Conservation (phyloP, 2,329 filamentous ascomycete genomes). For the Huntiella decipiens region DNA sequence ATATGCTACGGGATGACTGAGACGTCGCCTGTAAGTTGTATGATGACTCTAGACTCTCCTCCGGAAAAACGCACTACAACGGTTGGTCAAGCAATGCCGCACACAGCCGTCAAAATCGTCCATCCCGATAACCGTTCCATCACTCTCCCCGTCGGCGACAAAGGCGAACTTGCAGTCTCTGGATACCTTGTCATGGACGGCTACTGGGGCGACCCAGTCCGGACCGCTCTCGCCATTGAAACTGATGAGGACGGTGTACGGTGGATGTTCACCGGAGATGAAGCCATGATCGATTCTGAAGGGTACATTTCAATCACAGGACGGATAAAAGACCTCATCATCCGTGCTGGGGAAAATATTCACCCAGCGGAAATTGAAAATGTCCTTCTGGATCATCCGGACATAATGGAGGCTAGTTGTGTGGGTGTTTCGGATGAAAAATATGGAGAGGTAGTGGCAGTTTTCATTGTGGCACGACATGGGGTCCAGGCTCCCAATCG, state of each 20-base stretch:
- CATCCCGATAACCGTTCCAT: constrained; percentile 38
- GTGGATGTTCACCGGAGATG: constrained; percentile 91
- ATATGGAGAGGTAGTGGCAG: constrained; percentile 74
- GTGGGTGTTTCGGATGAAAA: constrained; percentile 66
- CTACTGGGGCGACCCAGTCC: constrained; percentile 60
- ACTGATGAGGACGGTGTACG: constrained; percentile 27
- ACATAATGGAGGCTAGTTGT: constrained; percentile 58
- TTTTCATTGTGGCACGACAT: constrained; percentile 47
- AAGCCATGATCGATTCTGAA: constrained; percentile 63
- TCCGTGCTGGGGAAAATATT: constrained; percentile 88
- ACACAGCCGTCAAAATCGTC: constrained; percentile 62
- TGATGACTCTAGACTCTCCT: constrained; percentile 65
- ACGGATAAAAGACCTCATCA: constrained; percentile 87
- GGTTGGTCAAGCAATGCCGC: constrained; percentile 68
- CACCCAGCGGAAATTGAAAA: constrained; percentile 88
- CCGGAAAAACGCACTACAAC: constrained; percentile 52
- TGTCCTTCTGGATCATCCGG: constrained; percentile 54
- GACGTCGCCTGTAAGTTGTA: constrained; percentile 57
- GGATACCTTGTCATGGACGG: constrained; percentile 85
- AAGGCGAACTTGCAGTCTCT: constrained; percentile 63
- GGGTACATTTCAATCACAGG: constrained; percentile 83
- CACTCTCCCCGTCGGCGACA: constrained; percentile 43
- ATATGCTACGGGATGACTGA: constrained; percentile 98
- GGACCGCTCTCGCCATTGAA: constrained; percentile 46
- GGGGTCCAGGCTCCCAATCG: constrained; percentile 14